Percentiles rank a stretch among this genome's conserved stretches.
These are phyloP conservation scores for Kodamaea fukazawae DNA, from an alignment of 805 yeast species.

Conservation along the genomic window DNA sequence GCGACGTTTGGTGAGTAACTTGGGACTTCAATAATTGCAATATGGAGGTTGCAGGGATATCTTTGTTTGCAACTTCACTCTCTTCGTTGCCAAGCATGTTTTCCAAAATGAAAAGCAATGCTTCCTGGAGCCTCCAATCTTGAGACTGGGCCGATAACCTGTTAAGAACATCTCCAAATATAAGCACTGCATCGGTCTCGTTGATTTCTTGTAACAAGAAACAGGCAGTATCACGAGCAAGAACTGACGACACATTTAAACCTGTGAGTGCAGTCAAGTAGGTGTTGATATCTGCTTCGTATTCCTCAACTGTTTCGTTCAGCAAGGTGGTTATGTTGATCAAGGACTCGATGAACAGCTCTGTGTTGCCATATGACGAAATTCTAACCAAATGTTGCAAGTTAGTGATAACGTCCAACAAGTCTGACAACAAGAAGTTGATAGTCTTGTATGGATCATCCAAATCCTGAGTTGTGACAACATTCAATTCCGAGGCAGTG, in stretches of 20 bases:
- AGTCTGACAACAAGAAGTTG: constrained; percentile 20
- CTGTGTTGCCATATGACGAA: no score
- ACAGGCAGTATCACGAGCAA: constrained; percentile 55
- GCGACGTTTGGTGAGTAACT: constrained; percentile 18
- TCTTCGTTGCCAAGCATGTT: constrained; percentile 44
- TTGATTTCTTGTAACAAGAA: constrained; percentile 55
- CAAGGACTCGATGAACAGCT: constrained; percentile 1
- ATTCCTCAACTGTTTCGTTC: constrained; percentile 42
- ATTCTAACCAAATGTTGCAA: no score
- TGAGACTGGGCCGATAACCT: background rate
- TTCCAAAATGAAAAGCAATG: constrained; percentile 39
- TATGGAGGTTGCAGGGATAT: constrained; percentile 10
- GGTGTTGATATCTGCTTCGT: constrained; percentile 59
- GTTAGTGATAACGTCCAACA: no score
- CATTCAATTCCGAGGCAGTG: background rate
- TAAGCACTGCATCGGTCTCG: constrained; percentile 32
- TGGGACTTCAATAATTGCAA: constrained; percentile 8
- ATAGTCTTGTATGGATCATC: constrained; percentile 20
- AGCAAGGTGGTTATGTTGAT: constrained; percentile 42
- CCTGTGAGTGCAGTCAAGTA: constrained; percentile 78
- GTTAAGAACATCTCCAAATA: constrained; percentile 4
- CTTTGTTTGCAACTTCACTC: constrained; percentile 13
- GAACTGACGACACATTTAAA: constrained; percentile 46
- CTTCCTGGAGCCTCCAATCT: constrained; percentile 37
- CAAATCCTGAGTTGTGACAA: constrained; percentile 13